These are phyloP conservation scores for Kluyveromyces lactis DNA, from an alignment of 805 yeast genomes.

Conservation along the genomic window DNA sequence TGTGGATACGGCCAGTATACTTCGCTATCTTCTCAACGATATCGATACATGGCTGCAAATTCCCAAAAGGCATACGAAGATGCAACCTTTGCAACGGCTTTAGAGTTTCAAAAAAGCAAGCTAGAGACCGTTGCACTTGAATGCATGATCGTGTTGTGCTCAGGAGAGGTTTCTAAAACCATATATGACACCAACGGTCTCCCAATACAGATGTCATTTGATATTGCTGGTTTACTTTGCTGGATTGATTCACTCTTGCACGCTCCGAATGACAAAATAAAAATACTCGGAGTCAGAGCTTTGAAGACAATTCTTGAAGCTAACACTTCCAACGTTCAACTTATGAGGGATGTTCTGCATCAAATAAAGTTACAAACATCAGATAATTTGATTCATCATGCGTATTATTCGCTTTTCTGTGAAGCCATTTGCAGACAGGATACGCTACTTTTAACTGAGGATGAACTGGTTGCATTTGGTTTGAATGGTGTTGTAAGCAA, in stretches of 20 bases:
- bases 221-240: constrained; percentile 52
- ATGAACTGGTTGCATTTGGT: constrained; percentile 66
- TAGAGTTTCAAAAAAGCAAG: constrained; percentile 71
- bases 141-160: constrained; percentile 75
- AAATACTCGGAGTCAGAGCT: constrained; percentile 61
- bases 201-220: constrained; percentile 55
- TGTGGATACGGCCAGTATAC: constrained; percentile 77
- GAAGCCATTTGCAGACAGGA: constrained; percentile 49
- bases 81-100: constrained; percentile 55
- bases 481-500: constrained; percentile 73
- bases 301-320: constrained; percentile 54
- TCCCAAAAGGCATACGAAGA: constrained; percentile 28
- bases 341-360: constrained; percentile 51
- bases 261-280: constrained; percentile 48
- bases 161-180: constrained; percentile 59
- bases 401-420: constrained; percentile 65
- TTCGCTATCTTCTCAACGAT: constrained; percentile 55
- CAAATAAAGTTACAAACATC: constrained; percentile 60
- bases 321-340: constrained; percentile 46
- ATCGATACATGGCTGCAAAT: constrained; percentile 44
- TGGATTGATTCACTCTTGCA: constrained; percentile 77
- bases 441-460: constrained; percentile 43
- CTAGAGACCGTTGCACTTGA: constrained; percentile 66
- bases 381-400: constrained; percentile 44
- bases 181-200: constrained; percentile 14